Evolutionary conservation across 371 early-diverging fungal genomes (phyloP).

Genomic region (Mucor irregularis): DNA sequence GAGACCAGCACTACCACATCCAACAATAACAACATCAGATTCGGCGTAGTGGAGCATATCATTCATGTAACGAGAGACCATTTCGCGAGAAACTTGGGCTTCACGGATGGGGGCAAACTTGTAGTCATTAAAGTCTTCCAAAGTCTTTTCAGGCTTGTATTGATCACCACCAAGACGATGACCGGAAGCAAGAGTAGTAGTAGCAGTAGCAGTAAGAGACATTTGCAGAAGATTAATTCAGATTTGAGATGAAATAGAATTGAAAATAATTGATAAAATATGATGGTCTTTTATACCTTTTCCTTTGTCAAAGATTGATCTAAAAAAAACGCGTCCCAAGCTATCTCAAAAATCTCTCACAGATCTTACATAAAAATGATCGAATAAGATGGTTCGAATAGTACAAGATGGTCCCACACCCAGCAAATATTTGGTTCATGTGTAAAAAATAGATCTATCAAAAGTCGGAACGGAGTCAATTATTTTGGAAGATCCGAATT

Average conservation of each 20-base stretch:
- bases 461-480: too few relatives aligned
- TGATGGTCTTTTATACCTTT: background rate
- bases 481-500: too few relatives aligned
- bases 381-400: too few relatives aligned
- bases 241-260: too few relatives aligned
- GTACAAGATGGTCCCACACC: too few relatives aligned
- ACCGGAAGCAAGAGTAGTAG: slow-evolving; percentile 21
- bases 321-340: too few relatives aligned
- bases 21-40: slow-evolving; percentile 76
- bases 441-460: too few relatives aligned
- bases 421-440: too few relatives aligned
- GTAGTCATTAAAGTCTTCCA: slow-evolving; percentile 36
- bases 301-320: too few relatives aligned
- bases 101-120: slow-evolving; percentile 66
- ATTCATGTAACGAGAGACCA: slow-evolving; percentile 71
- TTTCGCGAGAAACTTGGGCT: slow-evolving; percentile 70
- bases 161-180: slow-evolving; percentile 39
- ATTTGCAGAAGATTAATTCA: background rate
- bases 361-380: too few relatives aligned
- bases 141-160: slow-evolving; percentile 19
- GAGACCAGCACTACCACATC: slow-evolving; percentile 66
- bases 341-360: too few relatives aligned
- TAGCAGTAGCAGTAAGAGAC: slow-evolving; percentile 31
- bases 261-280: background rate
- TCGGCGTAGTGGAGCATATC: slow-evolving; percentile 67